Base-by-base conservation (phyloP, 352 stramenopile species). In the Globisporangium emineosum region DNA sequence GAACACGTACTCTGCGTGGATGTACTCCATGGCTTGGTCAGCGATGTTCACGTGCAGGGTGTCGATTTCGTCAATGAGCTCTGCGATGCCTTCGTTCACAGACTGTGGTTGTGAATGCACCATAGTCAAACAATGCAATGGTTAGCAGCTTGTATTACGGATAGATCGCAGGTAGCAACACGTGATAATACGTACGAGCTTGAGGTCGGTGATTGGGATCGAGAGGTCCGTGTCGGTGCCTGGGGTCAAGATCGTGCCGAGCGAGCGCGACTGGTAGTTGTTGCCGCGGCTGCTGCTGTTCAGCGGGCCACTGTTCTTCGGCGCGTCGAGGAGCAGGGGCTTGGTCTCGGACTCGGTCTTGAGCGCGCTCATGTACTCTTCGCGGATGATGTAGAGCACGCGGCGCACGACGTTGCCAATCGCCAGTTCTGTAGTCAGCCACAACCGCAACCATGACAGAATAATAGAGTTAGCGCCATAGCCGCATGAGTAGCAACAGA, bases 1-100 rank as follows among this genome's bases (percentile, higher is more conserved):
- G n/a, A 62, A 17, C 17, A 81, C 83, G 66, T 82, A 95, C 86
- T 97, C 92, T 23, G 94, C 88, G 78, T 99, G 97, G 70, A 99
- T 98, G 73, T 98, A 97, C 65, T 98, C 93, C 71, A 93, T 93
- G 21, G 93, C 93, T 68, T 99, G 94, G 56, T 98, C 94, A 51
- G 97, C 94, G 71, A 99, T 99, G 60, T 96, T 98, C 50, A 97
- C 94, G 73, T 98, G 90, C 35, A 98, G 75, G 66, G 95, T 97
- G 72, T 99, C 94, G 57, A 99, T 90, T 67, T 98, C 97, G 23
- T 94, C 85, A 27, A 97, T 93, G 13, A 98, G 89, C 76, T 98
- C 94, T 10, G 89, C 78, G 62, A 98, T 97, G 12, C 90, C 94
- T 72, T 99, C 96, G 83, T 98, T 98, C 59, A 97, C 84, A 67